Base-by-base conservation (phyloP, 1,139 yeast species). In the Yamadazyma taylorii region DNA sequence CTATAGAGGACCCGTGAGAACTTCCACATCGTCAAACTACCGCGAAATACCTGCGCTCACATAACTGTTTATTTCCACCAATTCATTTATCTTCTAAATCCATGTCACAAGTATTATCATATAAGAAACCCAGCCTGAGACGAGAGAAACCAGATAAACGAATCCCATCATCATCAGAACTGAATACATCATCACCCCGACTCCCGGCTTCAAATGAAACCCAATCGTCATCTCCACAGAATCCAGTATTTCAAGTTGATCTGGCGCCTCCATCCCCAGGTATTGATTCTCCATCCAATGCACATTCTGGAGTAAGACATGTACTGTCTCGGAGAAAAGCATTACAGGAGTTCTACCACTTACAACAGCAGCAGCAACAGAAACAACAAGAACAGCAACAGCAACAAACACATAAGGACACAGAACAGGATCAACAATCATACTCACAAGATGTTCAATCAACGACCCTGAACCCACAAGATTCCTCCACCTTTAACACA, bases 301-400 rank as follows among this genome's bases (percentile, higher is more conserved):
- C 9, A 6, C 16, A 15, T 19, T 3, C 14, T 11, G 43, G 44
- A 3, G 30, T 53, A 16, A 48, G 73, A 23, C 66, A 63, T 40
- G 63, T 68, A 1, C 69, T 63, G 65, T 59, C 68, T 3, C 50
- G 75, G 36, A 56, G 76, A 29, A 65, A 62, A 46, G 75, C 75
- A 10, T 55, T 71, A 6, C 75, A 71, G 40, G 74, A 69, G 35
- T 70, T 68, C 46, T 70, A 70, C 45, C 63, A 65, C 34, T 48
- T 69, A 15, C 62, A 59, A 34, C 51, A 56, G 12, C 62, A 59
- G 34, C 51, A 56, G 12, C 35, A 32, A 23, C 28, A 23, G 9
- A 38, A 32, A 12, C 37, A 39, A 7, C 21, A 19, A 19, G 21
- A 5, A 14, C 17, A 19, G 24, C 15, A 13, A 14, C 42, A 43